Base-by-base conservation (phyloP, 495 filamentous ascomycete species). In the Talaromyces stipitatus region DNA sequence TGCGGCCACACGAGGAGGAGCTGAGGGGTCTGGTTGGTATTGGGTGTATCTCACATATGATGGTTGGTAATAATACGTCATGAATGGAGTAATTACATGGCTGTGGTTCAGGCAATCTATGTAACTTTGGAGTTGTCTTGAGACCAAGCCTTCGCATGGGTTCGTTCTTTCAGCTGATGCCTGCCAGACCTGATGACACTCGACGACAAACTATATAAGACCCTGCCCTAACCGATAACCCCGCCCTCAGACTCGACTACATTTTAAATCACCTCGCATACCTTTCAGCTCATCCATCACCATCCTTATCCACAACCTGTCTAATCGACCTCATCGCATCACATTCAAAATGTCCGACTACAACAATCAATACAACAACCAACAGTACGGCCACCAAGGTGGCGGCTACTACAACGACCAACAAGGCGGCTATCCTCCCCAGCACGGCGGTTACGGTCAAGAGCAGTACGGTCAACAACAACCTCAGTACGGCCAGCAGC, bases 341-440 rank as follows among this genome's bases (percentile, higher is more conserved):
- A 33, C 41, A 41, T 11, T 47, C 55, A 57, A 18, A 26, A 77
- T 77, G 74, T 77, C 74, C 58, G 74, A 70, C 51, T 59, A 58
- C 33, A 69, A 76, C 50, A 65, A 74, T n/a, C 66, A 74, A 65
- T 69, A 71, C 62, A 58, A 58, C 58, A 65, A 73, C 54, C 63
- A 70, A 63, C 57, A 58, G 53, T 62, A 62, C 51, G 50, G 52
- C 45, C 38, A 60, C 50, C 57, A 60, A 32, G 53, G 46, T n/a
- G 60, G 59, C 29, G 24, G 54, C 14, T 67, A 74, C 67, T 68
- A 71, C 62, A 58, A 58, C 58, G 63, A 73, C 54, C 63, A 70
- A 64, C 57, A 58, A 38, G 59, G 58, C 51, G 50, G 52, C 51
- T 28, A 60, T 38, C 57, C 55, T 16, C 61, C 57, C n/a, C 66